Conservation (phyloP, 805 yeast genomes). For the Ogataea neopini region DNA sequence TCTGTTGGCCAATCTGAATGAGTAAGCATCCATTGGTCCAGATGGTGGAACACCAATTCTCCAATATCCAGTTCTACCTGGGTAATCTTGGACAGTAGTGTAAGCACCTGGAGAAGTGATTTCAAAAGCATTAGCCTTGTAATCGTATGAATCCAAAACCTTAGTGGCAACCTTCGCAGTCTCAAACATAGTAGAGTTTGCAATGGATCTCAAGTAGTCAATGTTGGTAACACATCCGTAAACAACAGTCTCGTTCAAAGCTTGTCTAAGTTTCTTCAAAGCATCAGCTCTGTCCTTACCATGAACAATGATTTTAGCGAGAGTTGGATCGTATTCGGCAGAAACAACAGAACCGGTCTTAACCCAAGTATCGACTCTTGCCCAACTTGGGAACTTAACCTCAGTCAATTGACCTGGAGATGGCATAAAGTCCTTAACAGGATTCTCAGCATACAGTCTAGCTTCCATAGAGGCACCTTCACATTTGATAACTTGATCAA, state of each 20-base stretch:
- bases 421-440: constrained; percentile 91
- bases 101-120: constrained; percentile 88
- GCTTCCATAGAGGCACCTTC: constrained; percentile 97
- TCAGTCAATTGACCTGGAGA: constrained; percentile 93
- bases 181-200: constrained; percentile 80
- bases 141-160: constrained; percentile 77
- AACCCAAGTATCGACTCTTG: constrained; percentile 95
- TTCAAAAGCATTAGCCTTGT: constrained; percentile 83
- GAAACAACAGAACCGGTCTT: constrained; percentile 82
- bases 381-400: constrained; percentile 84
- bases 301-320: constrained; percentile 94
- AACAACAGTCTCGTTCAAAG: constrained; percentile 82
- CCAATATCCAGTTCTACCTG: constrained; percentile 87
- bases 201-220: constrained; percentile 85
- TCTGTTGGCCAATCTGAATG: constrained; percentile 86
- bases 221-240: constrained; percentile 88
- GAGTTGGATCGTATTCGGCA: constrained; percentile 94
- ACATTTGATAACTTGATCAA: constrained; percentile 55
- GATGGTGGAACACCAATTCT: constrained; percentile 97
- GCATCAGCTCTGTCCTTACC: constrained; percentile 90
- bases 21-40: constrained; percentile 95
- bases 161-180: constrained; percentile 85
- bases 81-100: constrained; percentile 95
- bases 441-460: constrained; percentile 94
- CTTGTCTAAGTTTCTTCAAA: constrained; percentile 69